These are phyloP conservation scores for Zygoascus sp. DNA, from an alignment of 1,139 yeast species.

Conservation along the genomic window DNA sequence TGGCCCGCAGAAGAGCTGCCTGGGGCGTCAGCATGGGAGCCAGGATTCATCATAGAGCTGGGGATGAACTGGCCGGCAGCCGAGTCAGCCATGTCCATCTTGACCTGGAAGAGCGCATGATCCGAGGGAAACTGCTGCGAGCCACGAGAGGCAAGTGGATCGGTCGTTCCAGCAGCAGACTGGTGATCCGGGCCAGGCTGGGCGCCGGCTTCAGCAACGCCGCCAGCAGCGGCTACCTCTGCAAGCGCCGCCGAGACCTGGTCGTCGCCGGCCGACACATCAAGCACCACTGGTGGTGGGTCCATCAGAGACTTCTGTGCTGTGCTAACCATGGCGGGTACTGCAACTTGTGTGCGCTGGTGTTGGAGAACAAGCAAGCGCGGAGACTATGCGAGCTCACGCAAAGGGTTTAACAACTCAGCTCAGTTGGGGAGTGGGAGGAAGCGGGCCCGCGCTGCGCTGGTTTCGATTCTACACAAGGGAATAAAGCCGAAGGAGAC, in stretches of 20 bases:
- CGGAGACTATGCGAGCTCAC: too few species aligned
- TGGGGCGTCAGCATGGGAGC: background rate
- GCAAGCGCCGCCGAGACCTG: conserved; percentile 13
- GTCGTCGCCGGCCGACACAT: conserved; percentile 6
- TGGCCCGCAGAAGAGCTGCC: background rate
- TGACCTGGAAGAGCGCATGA: background rate
- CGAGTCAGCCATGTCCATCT: background rate
- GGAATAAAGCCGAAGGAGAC: too few species aligned
- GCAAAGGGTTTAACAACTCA: too few species aligned
- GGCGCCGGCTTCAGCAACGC: background rate
- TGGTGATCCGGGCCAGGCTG: background rate
- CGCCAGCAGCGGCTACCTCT: conserved; percentile 13
- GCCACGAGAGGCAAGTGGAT: background rate
- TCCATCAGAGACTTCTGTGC: too few species aligned
- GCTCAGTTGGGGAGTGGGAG: too few species aligned
- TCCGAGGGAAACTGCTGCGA: background rate
- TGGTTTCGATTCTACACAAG: too few species aligned
- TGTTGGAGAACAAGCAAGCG: too few species aligned
- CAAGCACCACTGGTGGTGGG: conserved; percentile 1
- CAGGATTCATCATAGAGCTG: background rate
- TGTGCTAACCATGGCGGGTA: conserved; percentile 1
- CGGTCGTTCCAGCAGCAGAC: background rate
- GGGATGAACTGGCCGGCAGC: background rate
- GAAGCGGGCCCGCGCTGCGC: too few species aligned
- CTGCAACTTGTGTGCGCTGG: too few species aligned